Conservation (phyloP, 805 yeast species). For the Spathaspora gorwiae region DNA sequence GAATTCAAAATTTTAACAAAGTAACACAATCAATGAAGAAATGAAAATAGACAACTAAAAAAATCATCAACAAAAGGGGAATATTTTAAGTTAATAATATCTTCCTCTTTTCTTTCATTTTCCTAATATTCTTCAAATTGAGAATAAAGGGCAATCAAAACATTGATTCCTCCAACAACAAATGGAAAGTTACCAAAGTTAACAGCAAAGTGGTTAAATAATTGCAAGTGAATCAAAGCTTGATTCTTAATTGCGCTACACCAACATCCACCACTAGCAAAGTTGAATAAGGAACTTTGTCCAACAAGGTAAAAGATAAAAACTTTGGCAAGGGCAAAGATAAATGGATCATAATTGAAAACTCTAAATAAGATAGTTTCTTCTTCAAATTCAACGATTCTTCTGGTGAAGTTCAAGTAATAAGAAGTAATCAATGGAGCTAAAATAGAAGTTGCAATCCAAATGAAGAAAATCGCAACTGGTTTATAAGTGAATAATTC, state of each 20-base stretch:
- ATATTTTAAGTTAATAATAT: background rate
- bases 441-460: constrained; percentile 38
- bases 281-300: constrained; percentile 26
- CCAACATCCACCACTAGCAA: constrained; percentile 20
- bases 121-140: constrained; percentile 41
- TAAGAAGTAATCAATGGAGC: constrained; percentile 44
- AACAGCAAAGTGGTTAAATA: constrained; percentile 31
- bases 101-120: background rate
- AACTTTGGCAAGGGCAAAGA: constrained; percentile 46
- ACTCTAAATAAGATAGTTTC: constrained; percentile 32
- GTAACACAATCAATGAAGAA: constrained; percentile 7
- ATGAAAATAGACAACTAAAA: background rate
- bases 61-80: background rate
- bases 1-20: background rate
- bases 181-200: constrained; percentile 46
- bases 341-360: constrained; percentile 50
- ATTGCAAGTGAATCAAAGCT: constrained; percentile 31
- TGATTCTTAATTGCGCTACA: constrained; percentile 25
- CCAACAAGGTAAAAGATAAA: constrained; percentile 38
- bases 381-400: constrained; percentile 31
- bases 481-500: constrained; percentile 25
- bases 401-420: constrained; percentile 49
- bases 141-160: constrained; percentile 48
- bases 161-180: constrained; percentile 42
- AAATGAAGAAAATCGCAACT: constrained; percentile 29